Percentiles rank a stretch among this genome's conserved stretches.
Conservation (phyloP, 1,284 basidiomycete species). For the Laetiporus sulphureus region DNA sequence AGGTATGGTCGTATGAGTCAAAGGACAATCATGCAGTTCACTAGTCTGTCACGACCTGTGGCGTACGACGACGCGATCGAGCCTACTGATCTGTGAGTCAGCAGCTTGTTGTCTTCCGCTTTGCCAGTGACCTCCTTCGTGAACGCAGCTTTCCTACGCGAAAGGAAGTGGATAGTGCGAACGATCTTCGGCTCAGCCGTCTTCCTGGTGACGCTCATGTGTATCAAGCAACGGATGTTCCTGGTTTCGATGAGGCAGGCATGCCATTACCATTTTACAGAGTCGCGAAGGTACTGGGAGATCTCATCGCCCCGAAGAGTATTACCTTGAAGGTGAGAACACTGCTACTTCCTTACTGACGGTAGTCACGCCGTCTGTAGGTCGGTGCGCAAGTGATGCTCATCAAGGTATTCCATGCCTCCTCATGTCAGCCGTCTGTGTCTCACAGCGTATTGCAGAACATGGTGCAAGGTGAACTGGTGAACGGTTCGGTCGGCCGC, state of each 20-base stretch:
- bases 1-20: slow-evolving; percentile 47
- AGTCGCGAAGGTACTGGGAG: slow-evolving; percentile 24
- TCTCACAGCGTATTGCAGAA: slow-evolving; percentile 8
- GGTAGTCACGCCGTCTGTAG: slow-evolving; percentile 16
- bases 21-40: slow-evolving; percentile 50
- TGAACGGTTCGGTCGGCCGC: slow-evolving; percentile 87
- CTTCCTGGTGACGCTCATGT: slow-evolving; percentile 25
- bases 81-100: slow-evolving; percentile 72
- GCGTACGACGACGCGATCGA: slow-evolving; percentile 67
- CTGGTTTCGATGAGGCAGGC: slow-evolving; percentile 21
- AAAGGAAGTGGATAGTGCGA: slow-evolving; percentile 54
- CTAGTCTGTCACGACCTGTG: slow-evolving; percentile 51
- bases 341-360: background rate
- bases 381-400: slow-evolving; percentile 68
- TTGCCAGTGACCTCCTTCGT: background rate
- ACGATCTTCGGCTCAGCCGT: slow-evolving; percentile 36
- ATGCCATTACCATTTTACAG: slow-evolving; percentile 12
- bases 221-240: slow-evolving; percentile 32
- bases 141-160: slow-evolving; percentile 47
- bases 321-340: slow-evolving; percentile 25
- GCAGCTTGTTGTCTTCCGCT: background rate
- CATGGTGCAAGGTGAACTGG: slow-evolving; percentile 44
- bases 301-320: slow-evolving; percentile 24
- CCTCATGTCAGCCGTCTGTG: background rate
- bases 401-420: slow-evolving; percentile 46